Percentiles rank a stretch among this genome's conserved stretches.
Conservation (phyloP, 768 basidiomycete genomes). For the Tephrocybe sp. region DNA sequence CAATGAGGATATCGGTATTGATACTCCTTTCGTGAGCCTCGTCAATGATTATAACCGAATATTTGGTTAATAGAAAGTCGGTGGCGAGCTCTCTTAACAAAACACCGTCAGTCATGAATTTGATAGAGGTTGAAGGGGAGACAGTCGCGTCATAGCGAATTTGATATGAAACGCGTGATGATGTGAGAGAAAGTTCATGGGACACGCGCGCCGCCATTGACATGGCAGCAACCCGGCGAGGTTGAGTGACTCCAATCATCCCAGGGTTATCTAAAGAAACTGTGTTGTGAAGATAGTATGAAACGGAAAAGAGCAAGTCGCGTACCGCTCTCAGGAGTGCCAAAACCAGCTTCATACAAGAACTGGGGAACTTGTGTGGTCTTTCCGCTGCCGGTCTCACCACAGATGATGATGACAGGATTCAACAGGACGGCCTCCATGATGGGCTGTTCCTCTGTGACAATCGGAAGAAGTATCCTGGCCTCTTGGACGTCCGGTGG, state of each 20-base stretch:
- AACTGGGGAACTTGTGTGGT: constrained; percentile 99
- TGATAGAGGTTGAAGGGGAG: constrained; percentile 87
- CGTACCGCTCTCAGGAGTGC: constrained; percentile 77
- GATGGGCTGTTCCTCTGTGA: constrained; percentile 91
- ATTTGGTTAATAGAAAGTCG: constrained; percentile 92
- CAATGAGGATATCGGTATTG: constrained; percentile 97
- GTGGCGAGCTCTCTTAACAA: constrained; percentile 88
- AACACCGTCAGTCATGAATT: constrained; percentile 99
- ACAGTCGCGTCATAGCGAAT: constrained; percentile 97
- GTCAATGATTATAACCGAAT: constrained; percentile 94
- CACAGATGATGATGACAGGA: constrained; percentile 79
- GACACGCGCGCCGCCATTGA: constrained; percentile 94
- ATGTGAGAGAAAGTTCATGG: constrained; percentile 85
- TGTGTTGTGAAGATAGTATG: constrained; percentile 4
- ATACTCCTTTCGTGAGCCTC: constrained; percentile 98
- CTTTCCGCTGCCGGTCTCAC: constrained; percentile 98
- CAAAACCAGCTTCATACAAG: constrained; percentile 96
- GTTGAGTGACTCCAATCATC: constrained; percentile 97
- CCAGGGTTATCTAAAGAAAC: constrained; percentile 81
- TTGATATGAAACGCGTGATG: constrained; percentile 89
- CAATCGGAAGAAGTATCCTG: constrained; percentile 81
- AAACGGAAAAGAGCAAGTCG: not conserved
- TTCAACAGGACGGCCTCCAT: constrained; percentile 90
- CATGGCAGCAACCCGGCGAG: constrained; percentile 94
- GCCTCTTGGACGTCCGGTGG: constrained; percentile 73